Percentiles rank a stretch among this genome's conserved stretches.
Conservation (phyloP, 352 stramenopile genomes). For the Globisporangium cylindrosporum region DNA sequence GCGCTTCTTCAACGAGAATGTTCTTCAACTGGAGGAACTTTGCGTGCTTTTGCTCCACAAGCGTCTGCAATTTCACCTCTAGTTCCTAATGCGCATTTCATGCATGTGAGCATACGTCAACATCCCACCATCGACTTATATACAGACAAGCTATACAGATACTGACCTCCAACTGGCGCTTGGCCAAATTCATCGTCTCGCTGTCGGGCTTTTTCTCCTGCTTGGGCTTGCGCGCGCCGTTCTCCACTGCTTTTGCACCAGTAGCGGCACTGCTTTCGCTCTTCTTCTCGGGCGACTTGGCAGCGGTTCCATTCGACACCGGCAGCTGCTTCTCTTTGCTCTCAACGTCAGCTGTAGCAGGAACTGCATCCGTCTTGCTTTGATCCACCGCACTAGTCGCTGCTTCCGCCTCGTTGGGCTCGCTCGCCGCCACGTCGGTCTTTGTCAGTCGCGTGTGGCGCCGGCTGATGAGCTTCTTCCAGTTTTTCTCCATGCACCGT, state of each 20-base stretch:
- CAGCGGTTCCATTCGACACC: not conserved
- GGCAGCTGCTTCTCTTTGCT: not conserved
- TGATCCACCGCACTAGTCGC: not conserved
- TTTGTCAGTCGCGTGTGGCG: conserved; percentile 30
- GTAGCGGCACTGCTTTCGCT: conserved; percentile 4
- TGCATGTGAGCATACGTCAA: not conserved
- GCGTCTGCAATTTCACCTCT: conserved; percentile 37
- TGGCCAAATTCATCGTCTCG: conserved; percentile 23
- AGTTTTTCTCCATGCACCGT: conserved; percentile 78
- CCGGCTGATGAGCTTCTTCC: conserved; percentile 69
- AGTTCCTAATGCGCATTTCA: conserved; percentile 28
- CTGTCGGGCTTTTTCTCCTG: conserved; percentile 20
- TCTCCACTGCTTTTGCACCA: conserved; percentile 6
- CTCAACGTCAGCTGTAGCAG: not conserved
- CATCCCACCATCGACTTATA: not conserved
- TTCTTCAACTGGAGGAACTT: conserved; percentile 77
- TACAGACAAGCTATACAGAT: not conserved
- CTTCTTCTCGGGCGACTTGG: conserved; percentile 6
- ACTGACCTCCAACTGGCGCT: conserved; percentile 29
- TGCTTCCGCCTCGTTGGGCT: not conserved
- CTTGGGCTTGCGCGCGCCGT: conserved; percentile 19
- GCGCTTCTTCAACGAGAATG: conserved; percentile 64
- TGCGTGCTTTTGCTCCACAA: conserved; percentile 68
- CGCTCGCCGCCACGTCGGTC: not conserved
- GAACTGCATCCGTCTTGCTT: not conserved